Conservation (phyloP, 2,329 filamentous ascomycete species). For the Microdochium bolleyi region DNA sequence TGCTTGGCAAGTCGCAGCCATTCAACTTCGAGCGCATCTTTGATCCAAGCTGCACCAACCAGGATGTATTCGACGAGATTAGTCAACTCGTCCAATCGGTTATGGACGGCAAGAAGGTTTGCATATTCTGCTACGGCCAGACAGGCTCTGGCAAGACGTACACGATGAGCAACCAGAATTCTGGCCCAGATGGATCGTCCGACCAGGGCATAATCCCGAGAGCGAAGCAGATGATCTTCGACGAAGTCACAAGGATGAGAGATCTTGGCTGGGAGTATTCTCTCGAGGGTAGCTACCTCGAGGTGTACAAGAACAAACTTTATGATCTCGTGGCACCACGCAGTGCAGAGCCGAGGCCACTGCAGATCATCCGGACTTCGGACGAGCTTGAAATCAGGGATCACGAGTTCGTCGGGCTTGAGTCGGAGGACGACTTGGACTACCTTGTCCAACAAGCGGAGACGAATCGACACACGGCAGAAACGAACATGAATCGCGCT, state of each 20-base stretch:
- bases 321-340: constrained; percentile 69
- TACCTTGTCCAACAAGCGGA: constrained; percentile 72
- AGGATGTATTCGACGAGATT: constrained; percentile 90
- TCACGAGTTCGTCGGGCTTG: constrained; percentile 40
- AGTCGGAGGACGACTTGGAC: constrained; percentile 74
- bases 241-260: constrained; percentile 72
- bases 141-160: constrained; percentile 95
- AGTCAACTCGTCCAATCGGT: constrained; percentile 95
- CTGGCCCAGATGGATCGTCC: background rate
- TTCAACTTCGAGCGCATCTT: constrained; percentile 96
- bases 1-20: constrained; percentile 70
- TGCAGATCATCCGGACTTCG: constrained; percentile 16
- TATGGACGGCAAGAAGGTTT: constrained; percentile 95
- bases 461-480: constrained; percentile 83
- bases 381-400: constrained; percentile 21
- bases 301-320: constrained; percentile 97
- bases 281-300: constrained; percentile 92
- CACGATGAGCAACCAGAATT: constrained; percentile 57
- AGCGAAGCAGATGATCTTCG: constrained; percentile 89
- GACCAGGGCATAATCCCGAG: constrained; percentile 93
- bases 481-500: constrained; percentile 94
- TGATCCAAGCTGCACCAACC: constrained; percentile 66
- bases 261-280: constrained; percentile 92
- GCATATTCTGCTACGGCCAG: constrained; percentile 97
- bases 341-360: constrained; percentile 67